Evolutionary conservation across 2,329 filamentous ascomycete genomes (phyloP), one percentile per base, ranked within the genome.

Genomic region (Ophiosphaerella herpotricha): DNA sequence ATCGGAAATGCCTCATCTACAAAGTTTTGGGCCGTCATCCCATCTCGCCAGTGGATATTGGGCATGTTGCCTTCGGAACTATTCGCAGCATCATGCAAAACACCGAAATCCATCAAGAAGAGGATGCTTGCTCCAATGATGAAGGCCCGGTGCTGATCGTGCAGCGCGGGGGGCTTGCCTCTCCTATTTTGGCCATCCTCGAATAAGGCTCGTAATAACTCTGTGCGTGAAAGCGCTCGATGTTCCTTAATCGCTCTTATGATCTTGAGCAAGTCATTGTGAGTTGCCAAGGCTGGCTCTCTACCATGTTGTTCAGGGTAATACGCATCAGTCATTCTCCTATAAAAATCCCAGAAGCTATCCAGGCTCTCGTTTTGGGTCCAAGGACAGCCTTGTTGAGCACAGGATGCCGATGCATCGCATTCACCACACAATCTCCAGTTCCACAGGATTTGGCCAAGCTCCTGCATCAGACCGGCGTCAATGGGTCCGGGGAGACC

Each of bases 41-140:
- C 29, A 8, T 42, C 39, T 14, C 39, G 26, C 39, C 39, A 42
- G 7, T 21, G 14, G 13, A 34, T 32, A 12, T 11, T 7, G 7
- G 26, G 26, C 1, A 12, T 7, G 7, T 16, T 42, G 12, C 23
- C 14, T 29, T 12, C 13, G 11, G 29, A 32, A 6, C 21, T 34
- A 11, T 42, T 42, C 11, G 39, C 39, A 34, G 39, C 39, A 32
- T 42, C 39, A 16, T 42, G 39, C 23, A 33, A 14, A 12, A 48
- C 12, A 3, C 39, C 39, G 12, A 40, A 36, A 18, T 48, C 40
- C 33, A 48, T n/a, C 12, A 39, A 32, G 2, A 42, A 31, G 14
- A 43, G 24, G 11, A 48, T 23, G 45, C 39, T 48, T 29, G 29
- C 42, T 26, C 18, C 35, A 7, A 46, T 33, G n/a, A 38, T 46